Evolutionary conservation across 345 rosid species (phyloP).

Genomic region (Syzygium grande): DNA sequence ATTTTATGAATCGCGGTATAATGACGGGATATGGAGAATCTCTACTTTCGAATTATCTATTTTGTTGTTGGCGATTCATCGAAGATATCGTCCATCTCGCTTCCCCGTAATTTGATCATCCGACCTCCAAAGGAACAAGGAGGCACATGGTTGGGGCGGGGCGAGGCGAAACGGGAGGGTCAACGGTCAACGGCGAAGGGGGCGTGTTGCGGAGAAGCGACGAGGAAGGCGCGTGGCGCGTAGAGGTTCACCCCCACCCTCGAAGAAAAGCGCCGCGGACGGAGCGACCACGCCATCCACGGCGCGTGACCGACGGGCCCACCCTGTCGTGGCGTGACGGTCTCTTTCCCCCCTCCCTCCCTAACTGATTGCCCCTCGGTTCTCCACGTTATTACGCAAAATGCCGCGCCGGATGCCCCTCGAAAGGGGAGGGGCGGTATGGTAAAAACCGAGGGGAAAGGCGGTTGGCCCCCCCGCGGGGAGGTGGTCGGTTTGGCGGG

Average conservation of each 20-base stretch:
- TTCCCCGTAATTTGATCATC: neutral
- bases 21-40: neutral
- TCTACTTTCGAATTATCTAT: neutral
- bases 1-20: neutral
- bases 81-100: neutral
- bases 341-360: neutral
- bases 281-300: neutral
- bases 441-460: neutral
- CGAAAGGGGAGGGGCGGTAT: accelerated
- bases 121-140: accelerated
- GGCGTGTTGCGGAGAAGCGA: neutral
- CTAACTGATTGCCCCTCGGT: neutral
- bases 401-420: neutral
- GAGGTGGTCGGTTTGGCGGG: neutral
- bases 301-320: neutral
- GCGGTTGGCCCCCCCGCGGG: neutral
- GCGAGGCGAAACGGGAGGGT: neutral
- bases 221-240: neutral
- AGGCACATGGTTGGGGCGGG: neutral
- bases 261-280: neutral
- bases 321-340: neutral
- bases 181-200: neutral
- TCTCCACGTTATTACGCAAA: neutral
- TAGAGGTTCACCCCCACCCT: neutral
- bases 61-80: neutral